phyloP scores from a whole-genome alignment of 2,329 filamentous ascomycete species.

The Nakataea oryzae region DNA sequence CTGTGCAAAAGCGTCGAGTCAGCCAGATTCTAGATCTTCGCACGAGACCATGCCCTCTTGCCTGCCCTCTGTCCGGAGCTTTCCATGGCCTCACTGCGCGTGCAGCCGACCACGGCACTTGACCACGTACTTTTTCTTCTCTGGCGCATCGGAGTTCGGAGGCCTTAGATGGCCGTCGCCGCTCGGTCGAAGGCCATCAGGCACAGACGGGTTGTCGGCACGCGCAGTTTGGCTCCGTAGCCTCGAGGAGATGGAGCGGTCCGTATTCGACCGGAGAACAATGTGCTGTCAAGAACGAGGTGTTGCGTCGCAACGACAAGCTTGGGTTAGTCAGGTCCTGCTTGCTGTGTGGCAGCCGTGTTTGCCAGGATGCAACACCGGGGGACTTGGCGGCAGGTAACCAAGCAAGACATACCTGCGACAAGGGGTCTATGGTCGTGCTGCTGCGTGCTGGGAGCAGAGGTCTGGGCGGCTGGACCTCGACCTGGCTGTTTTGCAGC shows the following conservation, averaged over 20 bases:
- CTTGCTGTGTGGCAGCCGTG: not conserved
- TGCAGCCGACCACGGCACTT: not conserved
- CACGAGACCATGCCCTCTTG: not conserved
- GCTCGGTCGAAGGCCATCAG: not conserved
- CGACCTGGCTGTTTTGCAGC: not conserved
- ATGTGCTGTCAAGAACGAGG: conserved; percentile 37
- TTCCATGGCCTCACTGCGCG: not conserved
- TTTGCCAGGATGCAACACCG: not conserved
- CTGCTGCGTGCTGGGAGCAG: conserved; percentile 2
- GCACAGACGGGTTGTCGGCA: conserved; percentile 35
- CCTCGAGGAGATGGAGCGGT: conserved; percentile 34
- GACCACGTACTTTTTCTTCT: conserved; percentile 53
- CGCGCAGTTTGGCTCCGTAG: conserved; percentile 16
- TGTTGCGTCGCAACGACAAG: not conserved
- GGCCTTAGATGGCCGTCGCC: not conserved
- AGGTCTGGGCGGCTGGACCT: conserved; percentile 4
- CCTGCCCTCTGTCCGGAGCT: not conserved
- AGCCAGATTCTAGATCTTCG: not conserved
- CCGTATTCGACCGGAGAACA: conserved; percentile 56
- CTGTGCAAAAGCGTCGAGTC: not conserved
- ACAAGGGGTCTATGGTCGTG: conserved; percentile 17
- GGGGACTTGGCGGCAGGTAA: not conserved
- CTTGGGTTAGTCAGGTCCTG: not conserved
- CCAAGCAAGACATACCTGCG: conserved; percentile 13
- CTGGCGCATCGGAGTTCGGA: conserved; percentile 27